A percentile compares a stretch with the other conserved stretches of the same genome.
phyloP scores from a whole-genome alignment of 192 early-diverging fungal genomes.

The Dissophora ornata region DNA sequence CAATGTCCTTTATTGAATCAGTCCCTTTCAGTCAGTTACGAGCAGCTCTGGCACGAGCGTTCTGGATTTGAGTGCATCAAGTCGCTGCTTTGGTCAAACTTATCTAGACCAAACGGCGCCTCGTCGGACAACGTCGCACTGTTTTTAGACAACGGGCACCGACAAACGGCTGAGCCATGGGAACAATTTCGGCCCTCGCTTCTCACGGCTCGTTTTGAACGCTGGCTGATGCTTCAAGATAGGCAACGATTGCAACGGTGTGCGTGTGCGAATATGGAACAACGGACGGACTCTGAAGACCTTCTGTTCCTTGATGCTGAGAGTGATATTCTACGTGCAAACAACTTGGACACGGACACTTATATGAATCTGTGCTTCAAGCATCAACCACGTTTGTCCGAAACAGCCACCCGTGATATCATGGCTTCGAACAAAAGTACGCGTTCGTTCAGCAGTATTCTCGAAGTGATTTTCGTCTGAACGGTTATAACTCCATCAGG shows the following conservation, averaged over 20 bases:
- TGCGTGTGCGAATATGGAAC: neutral
- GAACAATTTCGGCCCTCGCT: conserved; percentile 8
- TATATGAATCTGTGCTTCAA: neutral
- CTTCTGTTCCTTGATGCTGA: conserved; percentile 3
- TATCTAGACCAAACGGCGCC: neutral
- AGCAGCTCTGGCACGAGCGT: neutral
- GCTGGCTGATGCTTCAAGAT: neutral
- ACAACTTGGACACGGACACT: neutral
- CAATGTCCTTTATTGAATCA: too few relatives aligned
- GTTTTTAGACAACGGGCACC: neutral
- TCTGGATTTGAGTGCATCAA: neutral
- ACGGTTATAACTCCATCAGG: too few relatives aligned
- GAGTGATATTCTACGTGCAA: conserved; percentile 2
- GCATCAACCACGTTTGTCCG: neutral
- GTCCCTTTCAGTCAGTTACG: too few relatives aligned
- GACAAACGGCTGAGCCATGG: too few relatives aligned
- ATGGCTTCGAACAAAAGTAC: neutral
- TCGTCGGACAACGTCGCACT: conserved; percentile 14
- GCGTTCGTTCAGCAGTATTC: neutral
- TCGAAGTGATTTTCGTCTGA: too few relatives aligned
- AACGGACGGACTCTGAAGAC: neutral
- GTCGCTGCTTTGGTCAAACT: neutral
- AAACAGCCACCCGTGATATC: too few relatives aligned
- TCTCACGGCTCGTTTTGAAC: conserved; percentile 5
- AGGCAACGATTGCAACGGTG: too few relatives aligned